Evolutionary conservation across 805 yeast species (phyloP).

Genomic region (Candida cerambycidarum): DNA sequence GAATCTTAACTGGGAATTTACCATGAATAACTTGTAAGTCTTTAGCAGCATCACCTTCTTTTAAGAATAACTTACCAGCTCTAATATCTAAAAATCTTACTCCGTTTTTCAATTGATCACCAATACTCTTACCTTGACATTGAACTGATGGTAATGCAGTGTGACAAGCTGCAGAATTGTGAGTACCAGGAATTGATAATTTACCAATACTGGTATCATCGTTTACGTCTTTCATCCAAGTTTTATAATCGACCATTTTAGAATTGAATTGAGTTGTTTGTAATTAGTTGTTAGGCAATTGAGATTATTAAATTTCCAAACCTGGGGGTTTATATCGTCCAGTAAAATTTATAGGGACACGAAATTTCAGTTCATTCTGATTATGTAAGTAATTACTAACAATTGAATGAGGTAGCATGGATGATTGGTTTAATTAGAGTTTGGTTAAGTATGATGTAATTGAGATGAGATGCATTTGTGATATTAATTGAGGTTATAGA

Average conservation of each 20-base stretch:
- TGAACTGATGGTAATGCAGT: constrained; percentile 72
- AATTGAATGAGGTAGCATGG: too few species aligned
- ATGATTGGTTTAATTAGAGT: too few species aligned
- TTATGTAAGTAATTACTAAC: constrained; percentile 1
- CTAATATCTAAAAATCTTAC: constrained; percentile 75
- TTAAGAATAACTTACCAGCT: constrained; percentile 56
- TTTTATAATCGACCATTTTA: constrained; percentile 39
- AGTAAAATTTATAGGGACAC: constrained; percentile 6
- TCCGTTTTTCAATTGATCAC: constrained; percentile 66
- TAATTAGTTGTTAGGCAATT: background rate
- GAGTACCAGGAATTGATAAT: constrained; percentile 80
- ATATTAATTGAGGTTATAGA: too few species aligned
- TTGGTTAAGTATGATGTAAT: too few species aligned
- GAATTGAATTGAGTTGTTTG: constrained; percentile 1
- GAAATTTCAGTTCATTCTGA: constrained; percentile 4
- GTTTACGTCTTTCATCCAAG: constrained; percentile 56
- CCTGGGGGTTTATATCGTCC: constrained; percentile 3
- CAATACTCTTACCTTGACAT: constrained; percentile 64
- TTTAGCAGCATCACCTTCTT: constrained; percentile 48
- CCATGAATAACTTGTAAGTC: constrained; percentile 72
- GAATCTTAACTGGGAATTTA: constrained; percentile 67
- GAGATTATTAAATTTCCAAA: background rate
- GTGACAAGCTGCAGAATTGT: constrained; percentile 74
- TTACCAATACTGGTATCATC: constrained; percentile 53
- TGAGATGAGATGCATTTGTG: too few species aligned